phyloP scores from a whole-genome alignment of 2,329 filamentous ascomycete genomes.

The Clarireedia paspali region DNA sequence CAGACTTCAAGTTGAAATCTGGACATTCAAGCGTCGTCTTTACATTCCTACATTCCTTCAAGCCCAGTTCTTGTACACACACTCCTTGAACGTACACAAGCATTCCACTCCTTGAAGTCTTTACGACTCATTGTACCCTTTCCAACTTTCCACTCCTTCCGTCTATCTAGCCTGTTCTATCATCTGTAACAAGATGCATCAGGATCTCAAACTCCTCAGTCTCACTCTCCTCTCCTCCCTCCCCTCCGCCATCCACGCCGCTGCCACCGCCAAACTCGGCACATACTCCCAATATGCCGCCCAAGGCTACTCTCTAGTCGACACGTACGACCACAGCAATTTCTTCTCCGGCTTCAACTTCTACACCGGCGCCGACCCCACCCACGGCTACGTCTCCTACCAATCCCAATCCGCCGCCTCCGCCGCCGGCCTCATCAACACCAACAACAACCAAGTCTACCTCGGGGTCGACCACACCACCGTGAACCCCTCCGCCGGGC shows the following conservation, averaged over 20 bases:
- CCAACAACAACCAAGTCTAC: constrained; percentile 45
- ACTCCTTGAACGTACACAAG: neutral
- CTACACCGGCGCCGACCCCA: constrained; percentile 56
- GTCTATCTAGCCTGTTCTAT: too few relatives aligned
- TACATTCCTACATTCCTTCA: neutral
- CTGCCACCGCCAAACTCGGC: neutral
- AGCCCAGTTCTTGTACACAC: neutral
- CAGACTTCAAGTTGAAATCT: neutral
- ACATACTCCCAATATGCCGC: constrained; percentile 9
- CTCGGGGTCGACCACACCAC: constrained; percentile 63
- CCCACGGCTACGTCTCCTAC: constrained; percentile 68
- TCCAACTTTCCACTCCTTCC: neutral
- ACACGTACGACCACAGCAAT: constrained; percentile 36
- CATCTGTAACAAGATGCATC: neutral
- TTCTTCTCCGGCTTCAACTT: constrained; percentile 46
- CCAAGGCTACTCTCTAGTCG: constrained; percentile 35
- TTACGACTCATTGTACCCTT: neutral
- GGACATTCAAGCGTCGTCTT: neutral
- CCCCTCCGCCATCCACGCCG: neutral
- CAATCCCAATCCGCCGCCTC: constrained; percentile 50
- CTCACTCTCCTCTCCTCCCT: neutral
- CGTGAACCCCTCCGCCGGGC: constrained; percentile 47
- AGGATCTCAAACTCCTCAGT: neutral
- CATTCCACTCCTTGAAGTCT: neutral
- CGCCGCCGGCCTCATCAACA: constrained; percentile 38